Base-by-base conservation (phyloP, 78 protist species). In the Carpediemonas membranifera region DNA sequence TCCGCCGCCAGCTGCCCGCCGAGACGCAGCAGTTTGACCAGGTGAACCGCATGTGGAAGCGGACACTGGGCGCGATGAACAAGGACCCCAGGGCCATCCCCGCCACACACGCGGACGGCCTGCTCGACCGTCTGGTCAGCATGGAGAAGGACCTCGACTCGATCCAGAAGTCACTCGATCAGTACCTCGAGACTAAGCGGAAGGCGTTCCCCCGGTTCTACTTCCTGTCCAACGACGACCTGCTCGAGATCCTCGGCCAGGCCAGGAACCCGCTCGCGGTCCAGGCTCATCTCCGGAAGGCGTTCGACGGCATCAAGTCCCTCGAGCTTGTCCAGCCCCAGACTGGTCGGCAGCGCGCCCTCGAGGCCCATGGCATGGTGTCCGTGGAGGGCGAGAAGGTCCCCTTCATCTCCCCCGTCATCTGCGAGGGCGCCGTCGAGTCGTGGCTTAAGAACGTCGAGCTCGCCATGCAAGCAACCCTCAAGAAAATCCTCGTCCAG, bases 201-300 rank as follows among this genome's bases (percentile, higher is more conserved):
- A 69, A 69, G 57, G 74, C 67, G 3, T 89, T 89, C 84, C 90
- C 94, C 0, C 83, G 94, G 34, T 89, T 89, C 84, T 89, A 85
- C 74, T 89, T 89, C 75, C 66, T 89, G 18, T 89, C 94, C 44
- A 74, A 86, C 60, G 90, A 83, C 74, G 94, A 89, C 44, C 62
- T 89, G 27, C 83, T 89, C 33, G 85, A 86, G 70, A 83, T 85
- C 53, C 68, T 89, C 18, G 94, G 90, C 19, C 84, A 84, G 63
- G 52, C 90, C 3, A 1, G 62, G 11, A 83, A 89, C 56, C 90
- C 86, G 28, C 7, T 24, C 54, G 74, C 82, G 5, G 85, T 85
- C 15, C 85, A 83, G 71, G 77, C 70, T 25, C 87, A 83, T 71
- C 30, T 89, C 24, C 71, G 72, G 41, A 89, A 89, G 62, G 83